Percentiles rank a stretch among this genome's conserved stretches.
These are phyloP conservation scores for Alternaria panax DNA, from an alignment of 2,329 filamentous ascomycete species.

Conservation along the genomic window DNA sequence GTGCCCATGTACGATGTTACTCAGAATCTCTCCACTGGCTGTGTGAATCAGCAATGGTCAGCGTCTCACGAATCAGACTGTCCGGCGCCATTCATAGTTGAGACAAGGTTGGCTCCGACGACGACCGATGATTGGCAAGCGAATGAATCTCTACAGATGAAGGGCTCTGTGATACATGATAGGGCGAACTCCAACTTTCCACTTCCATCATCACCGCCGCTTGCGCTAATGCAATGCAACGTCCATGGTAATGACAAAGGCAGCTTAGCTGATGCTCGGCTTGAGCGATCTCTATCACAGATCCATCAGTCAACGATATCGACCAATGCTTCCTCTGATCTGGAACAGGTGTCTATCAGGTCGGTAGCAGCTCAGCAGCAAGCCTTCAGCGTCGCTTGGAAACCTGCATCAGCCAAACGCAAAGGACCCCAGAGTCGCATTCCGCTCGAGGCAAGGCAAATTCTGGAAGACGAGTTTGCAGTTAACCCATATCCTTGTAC, in stretches of 20 bases:
- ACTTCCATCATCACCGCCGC: conserved; percentile 13
- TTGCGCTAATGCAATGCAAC: not conserved
- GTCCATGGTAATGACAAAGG: not conserved
- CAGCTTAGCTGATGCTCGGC: not conserved
- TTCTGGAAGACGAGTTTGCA: conserved; percentile 46
- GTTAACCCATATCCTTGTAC: conserved; percentile 47
- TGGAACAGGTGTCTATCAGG: not conserved
- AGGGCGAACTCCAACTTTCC: not conserved
- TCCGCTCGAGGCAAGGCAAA: conserved; percentile 41
- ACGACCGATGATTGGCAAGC: not conserved
- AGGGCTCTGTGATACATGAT: not conserved
- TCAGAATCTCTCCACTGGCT: not conserved
- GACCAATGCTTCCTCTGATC: not conserved
- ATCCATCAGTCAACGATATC: not conserved
- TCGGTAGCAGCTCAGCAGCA: conserved; percentile 18
- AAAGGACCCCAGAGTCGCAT: conserved; percentile 44
- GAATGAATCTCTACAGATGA: not conserved
- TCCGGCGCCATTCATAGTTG: not conserved
- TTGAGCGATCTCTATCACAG: not conserved
- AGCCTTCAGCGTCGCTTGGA: conserved; percentile 27
- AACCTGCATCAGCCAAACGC: conserved; percentile 44
- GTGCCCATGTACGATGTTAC: conserved; percentile 8
- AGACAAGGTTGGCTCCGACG: not conserved
- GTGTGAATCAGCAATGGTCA: conserved; percentile 9
- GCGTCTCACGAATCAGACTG: not conserved